Conservation (phyloP, 164 flowering plant species). For the Dillenia turbinata region DNA sequence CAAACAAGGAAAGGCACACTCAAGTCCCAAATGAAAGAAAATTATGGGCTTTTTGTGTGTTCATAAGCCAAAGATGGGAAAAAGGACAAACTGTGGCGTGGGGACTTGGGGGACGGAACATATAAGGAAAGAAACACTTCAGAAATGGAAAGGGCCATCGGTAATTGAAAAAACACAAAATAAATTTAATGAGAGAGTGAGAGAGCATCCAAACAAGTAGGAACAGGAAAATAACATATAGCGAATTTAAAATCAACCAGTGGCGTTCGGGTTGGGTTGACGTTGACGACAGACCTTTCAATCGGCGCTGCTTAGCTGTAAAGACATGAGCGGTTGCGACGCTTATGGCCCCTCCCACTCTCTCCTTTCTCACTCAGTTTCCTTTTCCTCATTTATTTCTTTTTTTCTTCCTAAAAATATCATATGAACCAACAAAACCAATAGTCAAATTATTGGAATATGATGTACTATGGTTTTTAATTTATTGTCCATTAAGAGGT, state of each 20-base stretch:
- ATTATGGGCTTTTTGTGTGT: too few relatives aligned
- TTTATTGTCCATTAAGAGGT: too few relatives aligned
- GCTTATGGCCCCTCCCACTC: neutral
- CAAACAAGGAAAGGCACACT: too few relatives aligned
- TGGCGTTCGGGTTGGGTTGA: neutral
- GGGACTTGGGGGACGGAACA: too few relatives aligned
- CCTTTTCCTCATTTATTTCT: conserved; percentile 4
- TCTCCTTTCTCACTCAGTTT: neutral
- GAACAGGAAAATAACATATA: neutral
- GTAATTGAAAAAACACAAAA: too few relatives aligned
- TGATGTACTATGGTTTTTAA: too few relatives aligned
- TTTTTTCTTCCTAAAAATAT: neutral
- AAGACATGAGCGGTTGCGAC: conserved; percentile 2
- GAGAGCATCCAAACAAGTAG: conserved; percentile 14
- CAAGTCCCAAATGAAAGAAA: too few relatives aligned
- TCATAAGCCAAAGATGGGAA: too few relatives aligned
- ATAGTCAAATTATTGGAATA: too few relatives aligned
- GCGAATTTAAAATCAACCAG: neutral
- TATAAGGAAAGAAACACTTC: conserved; percentile 1
- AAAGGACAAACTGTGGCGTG: too few relatives aligned
- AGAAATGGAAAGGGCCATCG: conserved; percentile 11
- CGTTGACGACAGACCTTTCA: conserved; percentile 4
- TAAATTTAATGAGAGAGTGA: too few relatives aligned
- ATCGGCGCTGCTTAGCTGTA: conserved; percentile 4
- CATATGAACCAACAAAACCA: neutral